Percentiles rank a stretch among this genome's conserved stretches.
Evolutionary conservation across 1,284 basidiomycete genomes (phyloP).

Genomic region (Cutaneotrichosporon sp.): DNA sequence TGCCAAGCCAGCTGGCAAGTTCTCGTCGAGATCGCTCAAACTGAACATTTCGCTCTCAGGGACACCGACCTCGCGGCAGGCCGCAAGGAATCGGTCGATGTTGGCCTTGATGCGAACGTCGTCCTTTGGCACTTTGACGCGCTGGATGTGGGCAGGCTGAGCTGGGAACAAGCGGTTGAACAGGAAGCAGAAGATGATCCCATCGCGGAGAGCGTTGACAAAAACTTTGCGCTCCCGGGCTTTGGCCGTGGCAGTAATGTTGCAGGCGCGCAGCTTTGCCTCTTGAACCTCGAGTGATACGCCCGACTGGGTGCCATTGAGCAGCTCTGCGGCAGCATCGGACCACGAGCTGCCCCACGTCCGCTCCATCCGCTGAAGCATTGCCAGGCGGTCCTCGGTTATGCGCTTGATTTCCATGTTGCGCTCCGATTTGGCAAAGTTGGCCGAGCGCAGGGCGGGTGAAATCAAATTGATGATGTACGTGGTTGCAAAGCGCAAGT

Average conservation of each 20-base stretch:
- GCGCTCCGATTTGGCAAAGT: conserved; percentile 27
- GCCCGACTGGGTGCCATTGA: conserved; percentile 13
- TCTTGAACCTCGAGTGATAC: conserved; percentile 35
- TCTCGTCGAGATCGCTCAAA: conserved; percentile 30
- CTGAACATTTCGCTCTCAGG: conserved; percentile 29
- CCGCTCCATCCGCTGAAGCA: conserved; percentile 61
- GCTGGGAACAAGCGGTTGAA: conserved; percentile 37
- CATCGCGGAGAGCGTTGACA: conserved; percentile 68
- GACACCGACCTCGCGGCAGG: conserved; percentile 33
- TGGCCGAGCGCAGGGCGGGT: conserved; percentile 27
- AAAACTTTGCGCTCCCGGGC: conserved; percentile 67
- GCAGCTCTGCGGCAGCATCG: conserved; percentile 22
- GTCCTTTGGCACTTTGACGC: conserved; percentile 37
- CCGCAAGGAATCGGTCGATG: conserved; percentile 33
- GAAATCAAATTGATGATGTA: conserved; percentile 39
- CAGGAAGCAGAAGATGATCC: conserved; percentile 71
- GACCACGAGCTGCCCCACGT: conserved; percentile 61
- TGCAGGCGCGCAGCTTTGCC: conserved; percentile 46
- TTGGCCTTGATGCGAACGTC: conserved; percentile 31
- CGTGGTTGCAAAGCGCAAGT: conserved; percentile 37
- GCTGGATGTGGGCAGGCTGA: conserved; percentile 32
- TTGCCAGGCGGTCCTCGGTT: conserved; percentile 61
- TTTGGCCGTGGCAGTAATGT: conserved; percentile 56
- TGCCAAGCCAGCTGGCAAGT: conserved; percentile 27
- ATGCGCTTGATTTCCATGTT: conserved; percentile 50